Percentiles rank a stretch among this genome's conserved stretches.
Evolutionary conservation across 164 flowering plant species (phyloP).

Genomic region (Tinospora cordifolia): DNA sequence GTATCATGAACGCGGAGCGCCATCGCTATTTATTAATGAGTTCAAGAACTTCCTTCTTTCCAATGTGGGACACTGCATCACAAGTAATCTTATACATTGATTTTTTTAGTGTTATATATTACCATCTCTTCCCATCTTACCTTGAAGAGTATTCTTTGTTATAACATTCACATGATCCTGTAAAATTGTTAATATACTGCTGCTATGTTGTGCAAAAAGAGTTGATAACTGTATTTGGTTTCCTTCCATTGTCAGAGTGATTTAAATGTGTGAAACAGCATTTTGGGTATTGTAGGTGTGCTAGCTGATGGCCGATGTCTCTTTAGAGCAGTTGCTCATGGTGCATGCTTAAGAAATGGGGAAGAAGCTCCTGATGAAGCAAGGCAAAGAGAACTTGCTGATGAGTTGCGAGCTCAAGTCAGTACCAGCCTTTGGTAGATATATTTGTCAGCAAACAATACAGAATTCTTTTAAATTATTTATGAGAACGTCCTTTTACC

Average conservation of each 20-base stretch:
- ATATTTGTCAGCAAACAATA: neutral
- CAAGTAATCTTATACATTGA: too few relatives aligned
- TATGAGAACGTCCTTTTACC: neutral
- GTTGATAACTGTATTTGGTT: neutral
- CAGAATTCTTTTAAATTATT: neutral
- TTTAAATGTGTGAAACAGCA: neutral
- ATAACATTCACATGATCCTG: too few relatives aligned
- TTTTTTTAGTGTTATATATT: too few relatives aligned
- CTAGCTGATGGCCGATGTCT: conserved; percentile 79
- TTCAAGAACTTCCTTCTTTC: too few relatives aligned
- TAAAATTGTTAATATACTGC: too few relatives aligned
- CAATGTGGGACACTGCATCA: too few relatives aligned
- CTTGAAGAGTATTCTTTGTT: too few relatives aligned
- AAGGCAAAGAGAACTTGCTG: conserved; percentile 71
- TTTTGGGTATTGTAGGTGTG: conserved; percentile 34
- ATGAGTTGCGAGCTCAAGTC: conserved; percentile 77
- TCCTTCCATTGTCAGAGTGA: neutral
- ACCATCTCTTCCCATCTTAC: too few relatives aligned
- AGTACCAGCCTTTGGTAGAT: conserved; percentile 2
- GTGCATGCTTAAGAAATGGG: conserved; percentile 60
- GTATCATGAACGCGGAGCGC: too few relatives aligned
- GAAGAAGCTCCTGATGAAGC: conserved; percentile 70
- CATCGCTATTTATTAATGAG: too few relatives aligned
- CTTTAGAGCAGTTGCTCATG: conserved; percentile 80
- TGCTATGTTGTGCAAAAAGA: too few relatives aligned